Percentiles rank a stretch among this genome's conserved stretches.
Conservation (phyloP, 2,329 filamentous ascomycete species). For the Fusarium sp. region DNA sequence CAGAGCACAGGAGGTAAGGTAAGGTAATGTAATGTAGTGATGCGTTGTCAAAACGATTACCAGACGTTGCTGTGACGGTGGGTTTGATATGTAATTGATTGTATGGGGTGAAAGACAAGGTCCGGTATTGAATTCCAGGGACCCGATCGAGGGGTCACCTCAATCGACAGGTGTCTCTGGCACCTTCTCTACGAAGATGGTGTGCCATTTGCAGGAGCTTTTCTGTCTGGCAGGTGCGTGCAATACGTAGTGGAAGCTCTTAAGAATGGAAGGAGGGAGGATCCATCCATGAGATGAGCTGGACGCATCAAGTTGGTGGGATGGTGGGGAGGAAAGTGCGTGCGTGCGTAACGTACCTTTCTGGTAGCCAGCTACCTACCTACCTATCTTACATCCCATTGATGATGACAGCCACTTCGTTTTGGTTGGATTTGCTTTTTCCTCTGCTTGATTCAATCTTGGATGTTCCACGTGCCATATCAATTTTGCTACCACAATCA, state of each 20-base stretch:
- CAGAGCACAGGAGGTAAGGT: constrained; percentile 34
- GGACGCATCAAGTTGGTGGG: constrained; percentile 13
- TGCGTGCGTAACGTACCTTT: constrained; percentile 32
- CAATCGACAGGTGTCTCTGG: constrained; percentile 15
- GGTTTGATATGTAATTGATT: constrained; percentile 35
- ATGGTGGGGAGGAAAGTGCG: constrained; percentile 36
- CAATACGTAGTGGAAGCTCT: constrained; percentile 23
- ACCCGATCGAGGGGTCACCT: constrained; percentile 30
- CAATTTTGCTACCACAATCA: constrained; percentile 9
- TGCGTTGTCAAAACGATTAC: constrained; percentile 61
- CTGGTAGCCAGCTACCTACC: background rate
- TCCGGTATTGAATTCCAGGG: constrained; percentile 27
- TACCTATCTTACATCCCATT: background rate
- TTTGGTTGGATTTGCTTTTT: constrained; percentile 38
- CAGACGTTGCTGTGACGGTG: constrained; percentile 47
- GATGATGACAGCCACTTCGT: constrained; percentile 36
- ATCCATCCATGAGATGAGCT: background rate
- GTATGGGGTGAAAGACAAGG: constrained; percentile 25
- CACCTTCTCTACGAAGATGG: constrained; percentile 23
- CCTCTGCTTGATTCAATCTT: constrained; percentile 17
- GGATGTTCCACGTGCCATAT: constrained; percentile 27
- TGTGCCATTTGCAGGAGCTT: constrained; percentile 21
- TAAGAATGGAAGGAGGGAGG: constrained; percentile 5
- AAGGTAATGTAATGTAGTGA: constrained; percentile 55
- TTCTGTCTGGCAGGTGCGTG: constrained; percentile 10